Evolutionary conservation across 1,284 basidiomycete genomes (phyloP).

Genomic region (Microbotryomycetes sp.): DNA sequence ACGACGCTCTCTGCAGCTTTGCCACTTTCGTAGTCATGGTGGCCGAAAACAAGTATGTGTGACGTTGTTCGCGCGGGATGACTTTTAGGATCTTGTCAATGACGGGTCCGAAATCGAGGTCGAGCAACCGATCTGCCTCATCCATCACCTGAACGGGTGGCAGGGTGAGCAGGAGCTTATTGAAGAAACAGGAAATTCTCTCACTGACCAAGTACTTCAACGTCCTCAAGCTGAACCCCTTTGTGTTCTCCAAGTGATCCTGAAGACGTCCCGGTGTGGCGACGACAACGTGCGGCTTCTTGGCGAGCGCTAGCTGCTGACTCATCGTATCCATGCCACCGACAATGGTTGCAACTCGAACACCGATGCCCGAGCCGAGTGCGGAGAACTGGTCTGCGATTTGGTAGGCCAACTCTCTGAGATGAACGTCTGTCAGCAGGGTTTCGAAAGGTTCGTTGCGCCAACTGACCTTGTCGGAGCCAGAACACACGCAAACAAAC

Average conservation of each 20-base stretch:
- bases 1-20: conserved; percentile 91
- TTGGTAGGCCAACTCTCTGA: conserved; percentile 91
- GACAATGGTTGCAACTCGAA: conserved; percentile 82
- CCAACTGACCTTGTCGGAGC: conserved; percentile 67
- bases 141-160: conserved; percentile 66
- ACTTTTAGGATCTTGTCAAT: conserved; percentile 97
- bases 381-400: conserved; percentile 94
- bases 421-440: conserved; percentile 1
- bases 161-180: not conserved
- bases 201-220: conserved; percentile 86
- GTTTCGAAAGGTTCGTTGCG: not conserved
- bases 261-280: conserved; percentile 92
- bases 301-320: conserved; percentile 88
- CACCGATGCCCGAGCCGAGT: conserved; percentile 87
- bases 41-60: conserved; percentile 94
- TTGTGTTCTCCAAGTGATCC: conserved; percentile 96
- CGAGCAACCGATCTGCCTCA: conserved; percentile 91
- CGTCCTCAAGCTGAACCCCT: conserved; percentile 83
- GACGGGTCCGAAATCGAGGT: conserved; percentile 95
- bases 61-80: conserved; percentile 79
- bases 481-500: conserved; percentile 86
- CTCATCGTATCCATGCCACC: conserved; percentile 93
- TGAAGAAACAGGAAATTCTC: conserved; percentile 9
- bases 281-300: conserved; percentile 91
- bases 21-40: conserved; percentile 99